These are phyloP conservation scores for Xylariaceae sp. DNA, from an alignment of 2,329 filamentous ascomycete genomes.

Conservation along the genomic window DNA sequence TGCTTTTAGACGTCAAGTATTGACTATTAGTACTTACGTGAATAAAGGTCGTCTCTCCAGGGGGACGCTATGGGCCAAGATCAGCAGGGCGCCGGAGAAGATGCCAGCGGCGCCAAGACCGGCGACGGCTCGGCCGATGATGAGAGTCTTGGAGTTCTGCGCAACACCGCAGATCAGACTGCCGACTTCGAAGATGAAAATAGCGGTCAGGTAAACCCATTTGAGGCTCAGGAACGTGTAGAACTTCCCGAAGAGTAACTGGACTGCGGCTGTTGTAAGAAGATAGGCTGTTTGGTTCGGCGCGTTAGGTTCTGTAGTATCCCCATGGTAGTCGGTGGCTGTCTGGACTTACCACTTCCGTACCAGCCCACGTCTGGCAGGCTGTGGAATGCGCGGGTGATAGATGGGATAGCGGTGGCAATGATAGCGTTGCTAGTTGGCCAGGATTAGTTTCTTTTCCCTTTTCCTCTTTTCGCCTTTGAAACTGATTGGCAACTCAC, in stretches of 20 bases:
- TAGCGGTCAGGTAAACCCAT: constrained; percentile 35
- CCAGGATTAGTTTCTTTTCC: constrained; percentile 18
- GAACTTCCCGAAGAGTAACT: constrained; percentile 37
- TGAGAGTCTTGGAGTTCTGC: constrained; percentile 29
- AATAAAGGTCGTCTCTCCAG: constrained; percentile 25
- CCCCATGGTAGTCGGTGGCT: too few species aligned
- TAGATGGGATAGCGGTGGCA: constrained; percentile 41
- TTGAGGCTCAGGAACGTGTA: constrained; percentile 41
- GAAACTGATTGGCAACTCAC: constrained; percentile 31
- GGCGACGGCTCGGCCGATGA: constrained; percentile 31
- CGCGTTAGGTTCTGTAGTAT: neutral
- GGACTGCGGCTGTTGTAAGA: constrained; percentile 38
- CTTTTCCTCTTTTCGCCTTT: neutral
- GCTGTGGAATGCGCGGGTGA: constrained; percentile 39
- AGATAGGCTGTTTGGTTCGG: constrained; percentile 33
- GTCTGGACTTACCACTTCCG: constrained; percentile 32
- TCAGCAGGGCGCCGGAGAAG: constrained; percentile 38
- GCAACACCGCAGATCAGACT: constrained; percentile 37
- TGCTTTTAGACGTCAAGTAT: too few species aligned
- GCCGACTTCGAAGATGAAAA: constrained; percentile 40
- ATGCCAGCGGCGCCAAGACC: constrained; percentile 38
- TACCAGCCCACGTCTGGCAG: constrained; percentile 47
- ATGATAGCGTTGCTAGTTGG: constrained; percentile 35
- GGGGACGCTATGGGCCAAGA: constrained; percentile 35
- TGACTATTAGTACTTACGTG: constrained; percentile 15